Conservation (phyloP, 305 asterid species). For the Solanum chacoense region DNA sequence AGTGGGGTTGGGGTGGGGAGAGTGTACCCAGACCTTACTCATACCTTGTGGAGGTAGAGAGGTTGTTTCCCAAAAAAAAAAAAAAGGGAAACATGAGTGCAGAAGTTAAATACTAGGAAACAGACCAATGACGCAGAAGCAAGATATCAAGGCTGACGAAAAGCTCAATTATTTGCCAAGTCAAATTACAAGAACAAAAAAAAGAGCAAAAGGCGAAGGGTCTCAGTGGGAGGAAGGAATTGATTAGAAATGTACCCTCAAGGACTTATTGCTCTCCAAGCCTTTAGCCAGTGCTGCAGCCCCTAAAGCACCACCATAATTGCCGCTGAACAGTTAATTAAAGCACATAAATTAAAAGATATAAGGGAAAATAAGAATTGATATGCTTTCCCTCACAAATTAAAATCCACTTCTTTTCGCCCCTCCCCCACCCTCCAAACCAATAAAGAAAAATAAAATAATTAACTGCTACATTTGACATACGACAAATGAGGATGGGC, state of each 20-base stretch:
- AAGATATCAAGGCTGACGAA: neutral
- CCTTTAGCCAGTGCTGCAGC: constrained; percentile 92
- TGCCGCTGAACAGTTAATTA: constrained; percentile 45
- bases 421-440: neutral
- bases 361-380: neutral
- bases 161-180: neutral
- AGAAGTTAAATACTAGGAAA: neutral
- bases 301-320: constrained; percentile 95
- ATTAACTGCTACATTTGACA: neutral
- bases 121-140: neutral
- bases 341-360: neutral
- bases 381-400: neutral
- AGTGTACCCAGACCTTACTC: neutral
- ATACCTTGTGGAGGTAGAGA: neutral
- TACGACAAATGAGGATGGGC: neutral
- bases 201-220: neutral
- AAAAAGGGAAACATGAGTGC: neutral
- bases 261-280: constrained; percentile 71
- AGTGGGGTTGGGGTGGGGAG: neutral
- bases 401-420: neutral
- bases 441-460: neutral
- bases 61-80: neutral
- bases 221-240: neutral
- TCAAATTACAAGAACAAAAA: neutral
- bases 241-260: constrained; percentile 49